Evolutionary conservation across 139 green algal genomes (phyloP).

Genomic region (Parachlorella kessleri): DNA sequence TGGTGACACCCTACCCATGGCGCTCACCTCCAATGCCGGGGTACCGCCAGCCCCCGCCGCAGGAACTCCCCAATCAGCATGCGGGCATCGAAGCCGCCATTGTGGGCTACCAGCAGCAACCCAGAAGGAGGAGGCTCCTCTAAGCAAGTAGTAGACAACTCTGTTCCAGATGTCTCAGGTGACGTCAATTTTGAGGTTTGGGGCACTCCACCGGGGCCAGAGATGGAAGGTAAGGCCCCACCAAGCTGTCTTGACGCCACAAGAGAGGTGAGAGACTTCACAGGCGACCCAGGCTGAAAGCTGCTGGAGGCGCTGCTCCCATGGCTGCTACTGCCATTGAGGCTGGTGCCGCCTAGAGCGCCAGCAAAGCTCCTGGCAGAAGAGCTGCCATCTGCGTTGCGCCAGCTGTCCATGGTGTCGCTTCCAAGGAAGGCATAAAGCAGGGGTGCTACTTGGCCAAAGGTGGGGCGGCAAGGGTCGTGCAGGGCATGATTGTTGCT

Average conservation of each 20-base stretch:
- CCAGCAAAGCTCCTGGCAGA: background rate
- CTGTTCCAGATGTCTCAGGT: no score
- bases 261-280: no score
- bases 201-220: no score
- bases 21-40: slow-evolving; percentile 3
- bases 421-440: slow-evolving; percentile 8
- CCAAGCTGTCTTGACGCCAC: no score
- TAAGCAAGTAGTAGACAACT: no score
- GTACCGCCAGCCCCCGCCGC: slow-evolving; percentile 5
- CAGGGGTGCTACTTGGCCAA: slow-evolving; percentile 11
- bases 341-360: background rate
- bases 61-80: slow-evolving; percentile 11
- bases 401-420: background rate
- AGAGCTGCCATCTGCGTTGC: background rate
- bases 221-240: no score
- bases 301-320: background rate
- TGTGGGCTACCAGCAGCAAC: slow-evolving; percentile 10
- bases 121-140: no score
- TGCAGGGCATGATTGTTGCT: background rate
- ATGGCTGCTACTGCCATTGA: background rate
- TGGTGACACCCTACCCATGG: no score
- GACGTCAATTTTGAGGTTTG: no score
- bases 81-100: slow-evolving; percentile 3
- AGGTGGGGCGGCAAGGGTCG: slow-evolving; percentile 15
- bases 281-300: no score